Evolutionary conservation across 371 early-diverging fungal genomes (phyloP), one percentile per base, ranked within the genome.

Genomic region (Mucor mucedo): DNA sequence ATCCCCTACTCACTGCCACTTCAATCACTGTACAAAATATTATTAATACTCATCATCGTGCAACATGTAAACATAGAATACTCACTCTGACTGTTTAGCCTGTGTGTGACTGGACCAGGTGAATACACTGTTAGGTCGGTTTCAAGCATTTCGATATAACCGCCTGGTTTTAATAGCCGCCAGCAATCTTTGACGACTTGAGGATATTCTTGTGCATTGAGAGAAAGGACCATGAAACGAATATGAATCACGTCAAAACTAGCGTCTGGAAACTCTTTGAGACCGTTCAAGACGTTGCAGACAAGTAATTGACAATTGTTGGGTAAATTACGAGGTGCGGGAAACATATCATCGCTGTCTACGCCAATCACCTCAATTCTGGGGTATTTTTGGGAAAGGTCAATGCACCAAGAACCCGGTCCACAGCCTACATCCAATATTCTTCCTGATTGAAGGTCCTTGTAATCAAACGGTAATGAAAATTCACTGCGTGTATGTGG

Each of bases 341-440:
- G 76, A 57, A 76, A 76, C 62, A 72, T 76, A 44, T 72, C 69
- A 27, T 59, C 64, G 39, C 63, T 62, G 41, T 76, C 76, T 1
- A 76, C 68, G 6, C 76, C 76, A 63, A 70, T 60, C n/a, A 76
- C 70, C 42, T 72, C 58, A 35, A 72, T 63, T 6, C 56, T 35
- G 6, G 76, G 73, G 30, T 70, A 70, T 50, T 65, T 61, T 28
- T 56, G 56, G 35, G 76, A 65, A 7, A 76, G 49, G 52, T 76
- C 76, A 53, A 76, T 69, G 44, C 72, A 72, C 76, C 76, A 76
- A 16, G 71, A 63, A 10, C 76, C 76, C 28, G 73, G 68, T 5
- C 76, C 76, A 64, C 76, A 76, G 13, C 76, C 73, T 29, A 75
- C 58, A 57, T 75, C 76, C 2, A 75, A 40, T 3, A 75, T 64